These are phyloP conservation scores for Inga leiocalycina DNA, from an alignment of 306 rosid species.

Conservation along the genomic window DNA sequence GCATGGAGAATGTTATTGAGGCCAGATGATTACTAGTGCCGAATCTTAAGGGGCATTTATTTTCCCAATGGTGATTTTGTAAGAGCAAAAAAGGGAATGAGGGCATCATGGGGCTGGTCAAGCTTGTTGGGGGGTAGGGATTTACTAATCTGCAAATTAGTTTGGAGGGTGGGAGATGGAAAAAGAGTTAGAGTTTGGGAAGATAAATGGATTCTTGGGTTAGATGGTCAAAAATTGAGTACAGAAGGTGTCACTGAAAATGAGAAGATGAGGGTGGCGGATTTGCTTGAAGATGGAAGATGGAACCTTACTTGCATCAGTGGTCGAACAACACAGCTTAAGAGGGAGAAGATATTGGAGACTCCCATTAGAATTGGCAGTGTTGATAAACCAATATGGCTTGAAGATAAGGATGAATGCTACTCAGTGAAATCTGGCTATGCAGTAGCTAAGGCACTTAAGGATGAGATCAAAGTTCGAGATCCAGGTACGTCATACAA, in stretches of 20 bases:
- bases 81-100: not conserved
- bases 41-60: too few relatives aligned
- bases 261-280: not conserved
- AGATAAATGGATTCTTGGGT: not conserved
- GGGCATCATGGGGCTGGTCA: not conserved
- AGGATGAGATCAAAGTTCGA: too few relatives aligned
- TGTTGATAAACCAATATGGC: not conserved
- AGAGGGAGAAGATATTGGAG: not conserved
- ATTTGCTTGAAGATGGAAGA: not conserved
- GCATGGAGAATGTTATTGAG: not conserved
- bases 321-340: too few relatives aligned
- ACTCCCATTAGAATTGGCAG: too few relatives aligned
- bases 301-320: not conserved
- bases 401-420: not conserved
- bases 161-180: not conserved
- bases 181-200: not conserved
- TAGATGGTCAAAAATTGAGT: rapidly evolving
- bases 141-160: rapidly evolving
- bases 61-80: not conserved
- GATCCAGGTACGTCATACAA: not conserved
- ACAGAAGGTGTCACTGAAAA: not conserved
- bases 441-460: rapidly evolving
- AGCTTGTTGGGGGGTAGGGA: not conserved
- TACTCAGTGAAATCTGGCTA: not conserved
- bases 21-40: not conserved